Evolutionary conservation across 768 basidiomycete genomes (phyloP).

Genomic region (Auriculariales sp.): DNA sequence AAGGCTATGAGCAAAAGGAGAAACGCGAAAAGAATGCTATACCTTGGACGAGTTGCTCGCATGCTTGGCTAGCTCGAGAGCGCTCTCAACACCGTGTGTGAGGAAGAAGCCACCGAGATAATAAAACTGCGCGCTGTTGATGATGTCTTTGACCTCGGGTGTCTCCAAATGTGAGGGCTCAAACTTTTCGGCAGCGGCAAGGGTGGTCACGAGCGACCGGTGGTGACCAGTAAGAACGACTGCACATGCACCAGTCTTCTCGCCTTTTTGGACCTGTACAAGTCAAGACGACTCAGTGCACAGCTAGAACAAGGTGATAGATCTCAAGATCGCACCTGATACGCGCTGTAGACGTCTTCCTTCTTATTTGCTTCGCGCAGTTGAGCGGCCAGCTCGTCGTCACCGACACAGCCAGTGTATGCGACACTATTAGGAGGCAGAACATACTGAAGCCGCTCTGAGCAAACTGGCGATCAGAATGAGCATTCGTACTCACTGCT

Average conservation of each 20-base stretch:
- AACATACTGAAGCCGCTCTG: constrained; percentile 51
- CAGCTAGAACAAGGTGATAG: no score
- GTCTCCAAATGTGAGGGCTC: constrained; percentile 66
- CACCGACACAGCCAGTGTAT: constrained; percentile 87
- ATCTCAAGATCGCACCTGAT: no score
- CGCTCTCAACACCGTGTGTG: constrained; percentile 71
- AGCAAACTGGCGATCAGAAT: constrained; percentile 5
- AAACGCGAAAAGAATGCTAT: background rate
- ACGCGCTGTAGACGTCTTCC: constrained; percentile 79
- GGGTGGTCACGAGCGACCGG: constrained; percentile 88
- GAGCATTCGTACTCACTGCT: constrained; percentile 44
- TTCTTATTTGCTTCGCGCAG: constrained; percentile 80
- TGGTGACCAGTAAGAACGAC: constrained; percentile 90
- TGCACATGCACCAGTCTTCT: constrained; percentile 91
- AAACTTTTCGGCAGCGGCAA: constrained; percentile 85
- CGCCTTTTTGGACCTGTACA: constrained; percentile 74
- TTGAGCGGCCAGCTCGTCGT: constrained; percentile 83
- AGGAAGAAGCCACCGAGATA: constrained; percentile 98
- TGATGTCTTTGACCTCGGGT: constrained; percentile 54
- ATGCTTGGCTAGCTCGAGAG: constrained; percentile 60
- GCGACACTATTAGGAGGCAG: constrained; percentile 81
- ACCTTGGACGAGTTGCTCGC: constrained; percentile 65
- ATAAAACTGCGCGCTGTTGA: constrained; percentile 71
- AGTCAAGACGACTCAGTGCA: no score
- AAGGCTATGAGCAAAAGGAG: background rate